Evolutionary conservation across 495 filamentous ascomycete genomes (phyloP).

Genomic region (Pseudoneurospora amorphoporcata): DNA sequence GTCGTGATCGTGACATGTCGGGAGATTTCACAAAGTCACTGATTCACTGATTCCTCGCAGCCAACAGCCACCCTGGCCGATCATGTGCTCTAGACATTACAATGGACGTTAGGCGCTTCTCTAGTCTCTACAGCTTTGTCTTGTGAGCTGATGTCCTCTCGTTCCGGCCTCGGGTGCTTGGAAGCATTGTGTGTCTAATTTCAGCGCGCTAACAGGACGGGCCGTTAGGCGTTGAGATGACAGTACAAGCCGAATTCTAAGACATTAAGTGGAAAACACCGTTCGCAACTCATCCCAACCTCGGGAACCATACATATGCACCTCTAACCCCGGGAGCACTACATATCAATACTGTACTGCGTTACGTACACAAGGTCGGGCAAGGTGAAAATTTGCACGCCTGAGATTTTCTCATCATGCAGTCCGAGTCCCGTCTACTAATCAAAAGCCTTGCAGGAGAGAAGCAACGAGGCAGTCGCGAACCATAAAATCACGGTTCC

Average conservation of each 20-base stretch:
- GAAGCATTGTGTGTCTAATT: background rate
- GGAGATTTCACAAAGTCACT: background rate
- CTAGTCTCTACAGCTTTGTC: background rate
- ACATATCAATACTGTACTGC: background rate
- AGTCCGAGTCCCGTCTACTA: background rate
- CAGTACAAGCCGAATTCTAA: background rate
- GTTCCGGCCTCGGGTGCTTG: background rate
- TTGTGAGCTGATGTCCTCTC: background rate
- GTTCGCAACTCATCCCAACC: background rate
- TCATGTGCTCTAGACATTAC: background rate
- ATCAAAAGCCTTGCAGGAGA: background rate
- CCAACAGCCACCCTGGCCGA: background rate
- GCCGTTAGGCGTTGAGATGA: background rate
- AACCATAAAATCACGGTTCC: background rate
- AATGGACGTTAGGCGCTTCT: background rate
- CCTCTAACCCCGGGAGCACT: background rate
- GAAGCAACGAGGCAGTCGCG: background rate
- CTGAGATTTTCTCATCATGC: background rate
- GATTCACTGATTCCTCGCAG: background rate
- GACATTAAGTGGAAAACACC: background rate
- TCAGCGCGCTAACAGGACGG: background rate
- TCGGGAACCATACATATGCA: background rate
- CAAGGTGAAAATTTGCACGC: background rate
- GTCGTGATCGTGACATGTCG: background rate
- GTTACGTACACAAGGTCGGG: background rate